Conservation (phyloP, 176 grass and related monocot species). For the Alopecurus myosuroides region DNA sequence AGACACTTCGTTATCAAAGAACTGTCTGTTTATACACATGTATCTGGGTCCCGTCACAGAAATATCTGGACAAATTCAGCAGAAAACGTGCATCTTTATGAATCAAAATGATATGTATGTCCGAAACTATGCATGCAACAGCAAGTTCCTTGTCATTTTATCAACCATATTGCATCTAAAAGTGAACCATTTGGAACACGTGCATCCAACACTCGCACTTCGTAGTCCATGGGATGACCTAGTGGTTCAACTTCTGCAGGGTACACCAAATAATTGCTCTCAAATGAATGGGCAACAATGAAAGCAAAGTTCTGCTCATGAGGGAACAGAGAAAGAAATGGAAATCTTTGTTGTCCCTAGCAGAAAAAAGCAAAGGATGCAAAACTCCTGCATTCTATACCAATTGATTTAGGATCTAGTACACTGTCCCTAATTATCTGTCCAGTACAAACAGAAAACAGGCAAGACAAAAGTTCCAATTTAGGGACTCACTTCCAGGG, state of each 20-base stretch:
- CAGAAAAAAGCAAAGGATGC: not conserved
- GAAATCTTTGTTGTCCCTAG: too few relatives aligned
- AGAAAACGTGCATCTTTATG: not conserved
- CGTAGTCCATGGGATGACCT: not conserved
- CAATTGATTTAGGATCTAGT: not conserved
- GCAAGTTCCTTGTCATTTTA: not conserved
- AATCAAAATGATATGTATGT: not conserved
- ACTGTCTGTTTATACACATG: too few relatives aligned
- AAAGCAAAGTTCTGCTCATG: conserved; percentile 1
- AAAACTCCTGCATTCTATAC: not conserved
- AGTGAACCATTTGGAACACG: not conserved
- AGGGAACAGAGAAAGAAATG: conserved; percentile 16
- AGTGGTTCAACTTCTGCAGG: not conserved
- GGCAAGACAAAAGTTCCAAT: too few relatives aligned
- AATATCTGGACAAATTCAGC: conserved; percentile 1
- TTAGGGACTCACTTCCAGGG: conserved; percentile 99
- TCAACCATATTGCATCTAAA: not conserved
- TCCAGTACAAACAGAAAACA: too few relatives aligned
- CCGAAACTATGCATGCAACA: not conserved
- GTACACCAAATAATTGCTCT: not conserved
- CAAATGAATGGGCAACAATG: not conserved
- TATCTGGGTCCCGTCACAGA: too few relatives aligned
- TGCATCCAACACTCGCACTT: not conserved
- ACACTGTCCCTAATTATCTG: not conserved
- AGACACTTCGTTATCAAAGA: conserved; percentile 1